A percentile compares a stretch with the other conserved stretches of the same genome.
phyloP scores from a whole-genome alignment of 78 protist genomes.

The Dictyostelium firmibasis region DNA sequence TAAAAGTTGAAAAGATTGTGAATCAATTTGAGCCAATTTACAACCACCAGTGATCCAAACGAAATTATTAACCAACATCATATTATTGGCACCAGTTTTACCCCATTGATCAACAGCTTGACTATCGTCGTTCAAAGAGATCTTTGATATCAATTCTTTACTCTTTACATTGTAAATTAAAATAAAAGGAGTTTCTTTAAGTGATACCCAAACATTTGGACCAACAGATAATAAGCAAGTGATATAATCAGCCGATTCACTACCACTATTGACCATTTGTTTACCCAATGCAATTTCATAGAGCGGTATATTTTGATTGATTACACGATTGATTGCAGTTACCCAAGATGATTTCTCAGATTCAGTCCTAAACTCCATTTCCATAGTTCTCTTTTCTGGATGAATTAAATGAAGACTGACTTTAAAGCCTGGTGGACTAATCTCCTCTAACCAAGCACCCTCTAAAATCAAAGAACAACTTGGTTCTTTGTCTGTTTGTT shows the following conservation, averaged over 20 bases:
- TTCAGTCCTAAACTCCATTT: slow-evolving; percentile 36
- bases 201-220: slow-evolving; percentile 44
- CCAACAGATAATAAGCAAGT: background rate
- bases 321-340: slow-evolving; percentile 2
- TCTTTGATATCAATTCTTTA: background rate
- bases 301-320: slow-evolving; percentile 56
- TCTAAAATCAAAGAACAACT: slow-evolving; percentile 7
- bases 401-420: background rate
- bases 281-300: background rate
- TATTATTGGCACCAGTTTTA: background rate
- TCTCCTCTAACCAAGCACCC: background rate
- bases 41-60: slow-evolving; percentile 24
- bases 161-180: background rate
- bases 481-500: slow-evolving; percentile 35
- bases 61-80: slow-evolving; percentile 16
- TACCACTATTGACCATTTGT: background rate
- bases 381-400: slow-evolving; percentile 38
- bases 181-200: background rate
- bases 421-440: background rate
- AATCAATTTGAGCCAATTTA: slow-evolving; percentile 34
- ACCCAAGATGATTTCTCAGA: slow-evolving; percentile 42
- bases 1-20: background rate
- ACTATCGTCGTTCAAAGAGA: background rate
- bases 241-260: slow-evolving; percentile 1
- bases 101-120: slow-evolving; percentile 18